Evolutionary conservation across 1,139 yeast genomes (phyloP).

Genomic region (Oligophagozyma castellii): DNA sequence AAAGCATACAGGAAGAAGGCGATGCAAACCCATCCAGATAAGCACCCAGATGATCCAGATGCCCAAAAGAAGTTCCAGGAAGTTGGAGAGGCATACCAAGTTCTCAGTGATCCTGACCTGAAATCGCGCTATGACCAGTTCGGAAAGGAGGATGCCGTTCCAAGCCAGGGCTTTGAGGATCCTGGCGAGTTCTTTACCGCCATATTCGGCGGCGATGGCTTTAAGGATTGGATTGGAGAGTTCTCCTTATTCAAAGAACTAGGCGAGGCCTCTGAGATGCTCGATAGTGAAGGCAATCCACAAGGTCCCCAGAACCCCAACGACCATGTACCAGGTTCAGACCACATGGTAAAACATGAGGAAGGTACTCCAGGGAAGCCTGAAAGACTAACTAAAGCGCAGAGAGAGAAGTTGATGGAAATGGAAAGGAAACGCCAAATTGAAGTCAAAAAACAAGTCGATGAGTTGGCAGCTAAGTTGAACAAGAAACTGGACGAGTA

Average conservation of each 20-base stretch:
- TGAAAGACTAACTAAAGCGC: slow-evolving; percentile 33
- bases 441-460: slow-evolving; percentile 41
- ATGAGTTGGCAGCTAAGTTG: slow-evolving; percentile 36
- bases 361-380: slow-evolving; percentile 5
- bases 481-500: slow-evolving; percentile 29
- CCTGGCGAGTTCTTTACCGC: slow-evolving; percentile 55
- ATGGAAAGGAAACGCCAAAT: slow-evolving; percentile 43
- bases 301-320: slow-evolving; percentile 1
- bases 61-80: slow-evolving; percentile 58
- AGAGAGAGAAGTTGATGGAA: slow-evolving; percentile 40
- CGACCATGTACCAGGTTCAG: slow-evolving; percentile 2
- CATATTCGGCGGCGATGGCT: slow-evolving; percentile 71
- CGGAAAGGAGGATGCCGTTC: slow-evolving; percentile 56
- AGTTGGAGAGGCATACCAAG: slow-evolving; percentile 61
- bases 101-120: slow-evolving; percentile 44
- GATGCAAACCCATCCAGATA: slow-evolving; percentile 84
- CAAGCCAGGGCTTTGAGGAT: slow-evolving; percentile 57
- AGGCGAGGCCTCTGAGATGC: slow-evolving; percentile 41
- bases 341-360: slow-evolving; percentile 9
- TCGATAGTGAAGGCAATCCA: slow-evolving; percentile 20
- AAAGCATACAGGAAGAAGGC: slow-evolving; percentile 89
- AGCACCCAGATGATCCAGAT: slow-evolving; percentile 72
- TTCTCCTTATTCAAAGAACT: slow-evolving; percentile 48
- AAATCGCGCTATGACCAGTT: slow-evolving; percentile 51
- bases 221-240: slow-evolving; percentile 65